Evolutionary conservation across 1,139 yeast genomes (phyloP).

Genomic region (Blastobotrys elegans): DNA sequence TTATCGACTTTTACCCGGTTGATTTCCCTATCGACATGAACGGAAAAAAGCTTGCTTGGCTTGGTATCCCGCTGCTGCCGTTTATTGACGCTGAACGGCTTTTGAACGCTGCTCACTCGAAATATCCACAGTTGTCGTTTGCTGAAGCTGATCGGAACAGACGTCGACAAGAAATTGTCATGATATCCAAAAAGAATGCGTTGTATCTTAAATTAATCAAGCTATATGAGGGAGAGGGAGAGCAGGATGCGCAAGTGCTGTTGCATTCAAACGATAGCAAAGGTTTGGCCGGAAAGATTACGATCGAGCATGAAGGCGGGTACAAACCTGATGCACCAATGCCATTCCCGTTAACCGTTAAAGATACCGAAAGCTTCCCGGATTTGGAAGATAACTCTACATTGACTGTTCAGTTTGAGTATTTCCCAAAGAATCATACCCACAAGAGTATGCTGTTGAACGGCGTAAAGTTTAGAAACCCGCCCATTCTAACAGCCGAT

Average conservation of each 20-base stretch:
- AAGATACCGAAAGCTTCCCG: slow-evolving; percentile 31
- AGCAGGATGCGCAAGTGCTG: slow-evolving; percentile 28
- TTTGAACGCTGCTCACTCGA: slow-evolving; percentile 57
- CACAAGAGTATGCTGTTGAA: slow-evolving; percentile 77
- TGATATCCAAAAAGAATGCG: slow-evolving; percentile 26
- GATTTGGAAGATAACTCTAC: slow-evolving; percentile 54
- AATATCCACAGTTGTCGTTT: slow-evolving; percentile 59
- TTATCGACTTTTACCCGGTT: slow-evolving; percentile 87
- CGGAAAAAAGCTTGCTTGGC: slow-evolving; percentile 94
- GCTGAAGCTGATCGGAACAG: slow-evolving; percentile 65
- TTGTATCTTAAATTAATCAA: slow-evolving; percentile 25
- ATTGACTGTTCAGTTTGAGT: slow-evolving; percentile 52
- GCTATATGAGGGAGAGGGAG: slow-evolving; percentile 16
- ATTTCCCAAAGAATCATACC: slow-evolving; percentile 39
- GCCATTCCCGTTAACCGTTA: slow-evolving; percentile 56
- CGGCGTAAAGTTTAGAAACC: slow-evolving; percentile 63
- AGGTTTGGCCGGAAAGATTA: slow-evolving; percentile 66
- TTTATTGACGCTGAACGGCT: slow-evolving; percentile 83
- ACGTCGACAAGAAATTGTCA: slow-evolving; percentile 34
- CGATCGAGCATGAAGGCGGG: slow-evolving; percentile 38
- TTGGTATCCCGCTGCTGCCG: slow-evolving; percentile 85
- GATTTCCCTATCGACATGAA: slow-evolving; percentile 91
- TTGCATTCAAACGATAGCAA: slow-evolving; percentile 46
- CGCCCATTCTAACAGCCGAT: slow-evolving; percentile 54
- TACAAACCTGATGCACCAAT: slow-evolving; percentile 47